Percentiles rank a stretch among this genome's conserved stretches.
Evolutionary conservation across 2,329 filamentous ascomycete species (phyloP).

Genomic region (Thielaviopsis punctulata): DNA sequence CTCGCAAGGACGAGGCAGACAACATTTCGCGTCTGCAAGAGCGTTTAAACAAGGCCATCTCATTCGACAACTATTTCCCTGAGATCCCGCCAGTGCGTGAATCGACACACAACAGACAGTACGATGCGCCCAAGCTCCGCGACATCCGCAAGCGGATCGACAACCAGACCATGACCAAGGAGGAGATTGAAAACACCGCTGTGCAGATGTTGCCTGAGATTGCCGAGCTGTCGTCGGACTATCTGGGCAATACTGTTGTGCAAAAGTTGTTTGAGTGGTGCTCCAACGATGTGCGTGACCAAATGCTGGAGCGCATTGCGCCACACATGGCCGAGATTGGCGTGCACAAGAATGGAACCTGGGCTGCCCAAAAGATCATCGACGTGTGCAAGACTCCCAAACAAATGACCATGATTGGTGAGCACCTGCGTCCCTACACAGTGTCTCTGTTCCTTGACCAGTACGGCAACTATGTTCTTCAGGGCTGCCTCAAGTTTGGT

Average conservation of each 20-base stretch:
- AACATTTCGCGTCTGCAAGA: conserved; percentile 40
- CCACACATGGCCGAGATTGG: conserved; percentile 93
- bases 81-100: conserved; percentile 86
- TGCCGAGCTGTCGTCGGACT: conserved; percentile 85
- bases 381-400: conserved; percentile 74
- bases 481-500: conserved; percentile 87
- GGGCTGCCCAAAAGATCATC: conserved; percentile 98
- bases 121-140: conserved; percentile 84
- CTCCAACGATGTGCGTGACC: conserved; percentile 74
- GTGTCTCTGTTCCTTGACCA: conserved; percentile 90
- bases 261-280: conserved; percentile 97
- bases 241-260: conserved; percentile 96
- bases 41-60: conserved; percentile 60
- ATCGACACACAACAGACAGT: conserved; percentile 70
- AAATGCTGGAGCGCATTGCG: conserved; percentile 75
- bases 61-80: conserved; percentile 52
- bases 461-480: conserved; percentile 95
- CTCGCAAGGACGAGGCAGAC: conserved; percentile 57
- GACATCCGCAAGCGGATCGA: conserved; percentile 97
- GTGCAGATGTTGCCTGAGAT: conserved; percentile 93
- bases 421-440: conserved; percentile 69
- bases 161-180: conserved; percentile 69
- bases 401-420: conserved; percentile 73
- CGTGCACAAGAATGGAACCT: conserved; percentile 97
- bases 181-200: conserved; percentile 85